These are phyloP conservation scores for Penicillium brasilianum DNA, from an alignment of 2,329 filamentous ascomycete genomes.

Conservation along the genomic window DNA sequence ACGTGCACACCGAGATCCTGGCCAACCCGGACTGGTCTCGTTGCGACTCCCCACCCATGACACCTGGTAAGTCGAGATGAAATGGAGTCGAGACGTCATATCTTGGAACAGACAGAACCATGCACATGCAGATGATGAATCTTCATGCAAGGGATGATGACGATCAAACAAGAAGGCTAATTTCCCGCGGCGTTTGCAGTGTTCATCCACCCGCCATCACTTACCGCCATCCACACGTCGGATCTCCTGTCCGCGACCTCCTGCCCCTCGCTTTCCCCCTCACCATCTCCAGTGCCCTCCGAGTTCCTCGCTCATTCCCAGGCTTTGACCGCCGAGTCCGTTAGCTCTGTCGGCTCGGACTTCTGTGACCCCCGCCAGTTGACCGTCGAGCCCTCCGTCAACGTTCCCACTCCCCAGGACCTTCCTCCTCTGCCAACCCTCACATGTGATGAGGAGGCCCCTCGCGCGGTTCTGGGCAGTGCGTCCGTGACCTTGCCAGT, in stretches of 20 bases:
- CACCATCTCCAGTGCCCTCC: conserved; percentile 75
- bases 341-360: conserved; percentile 75
- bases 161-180: conserved; percentile 30
- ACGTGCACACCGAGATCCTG: conserved; percentile 73
- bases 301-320: conserved; percentile 80
- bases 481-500: conserved; percentile 45
- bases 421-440: conserved; percentile 64
- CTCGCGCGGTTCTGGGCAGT: conserved; percentile 43
- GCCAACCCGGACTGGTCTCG: conserved; percentile 76
- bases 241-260: conserved; percentile 73
- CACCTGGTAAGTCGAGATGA: conserved; percentile 72
- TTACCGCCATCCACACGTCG: conserved; percentile 65
- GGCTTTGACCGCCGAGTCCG: conserved; percentile 63
- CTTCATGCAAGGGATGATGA: conserved; percentile 17
- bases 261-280: conserved; percentile 85
- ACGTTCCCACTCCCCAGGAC: conserved; percentile 57
- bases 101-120: background rate
- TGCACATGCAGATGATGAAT: conserved; percentile 7
- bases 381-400: conserved; percentile 66
- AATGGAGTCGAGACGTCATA: conserved; percentile 15
- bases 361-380: conserved; percentile 93
- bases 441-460: conserved; percentile 51
- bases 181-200: conserved; percentile 50
- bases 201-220: conserved; percentile 70
- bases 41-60: conserved; percentile 82